Evolutionary conservation across 1,139 yeast species (phyloP).

Genomic region (Yamadazyma triangularis): DNA sequence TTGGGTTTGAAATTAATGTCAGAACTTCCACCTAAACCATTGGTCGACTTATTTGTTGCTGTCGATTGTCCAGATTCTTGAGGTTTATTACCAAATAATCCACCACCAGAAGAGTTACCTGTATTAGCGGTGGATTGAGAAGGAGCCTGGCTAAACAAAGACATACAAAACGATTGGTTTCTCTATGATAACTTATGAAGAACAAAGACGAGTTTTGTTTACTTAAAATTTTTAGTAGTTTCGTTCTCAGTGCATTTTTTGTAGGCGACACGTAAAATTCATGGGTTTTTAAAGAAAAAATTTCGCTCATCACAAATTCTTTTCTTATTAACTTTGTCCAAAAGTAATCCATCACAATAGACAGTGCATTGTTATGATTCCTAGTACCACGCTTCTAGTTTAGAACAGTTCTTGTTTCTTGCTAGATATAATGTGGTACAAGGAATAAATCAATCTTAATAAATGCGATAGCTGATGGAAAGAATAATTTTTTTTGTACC

Average conservation of each 20-base stretch:
- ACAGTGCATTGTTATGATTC: constrained; percentile 42
- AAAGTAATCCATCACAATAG: constrained; percentile 49
- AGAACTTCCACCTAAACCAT: no score
- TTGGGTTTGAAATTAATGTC: constrained; percentile 1
- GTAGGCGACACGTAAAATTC: no score
- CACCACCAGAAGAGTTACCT: neutral
- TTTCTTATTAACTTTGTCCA: constrained; percentile 44
- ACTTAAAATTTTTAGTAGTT: no score
- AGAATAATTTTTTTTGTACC: constrained; percentile 36
- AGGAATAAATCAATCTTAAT: constrained; percentile 19
- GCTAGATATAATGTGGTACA: constrained; percentile 10
- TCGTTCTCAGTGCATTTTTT: no score
- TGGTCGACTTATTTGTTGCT: neutral
- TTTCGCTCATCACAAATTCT: constrained; percentile 5
- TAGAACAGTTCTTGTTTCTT: constrained; percentile 21
- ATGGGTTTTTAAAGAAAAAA: constrained; percentile 3
- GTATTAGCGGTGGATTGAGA: neutral
- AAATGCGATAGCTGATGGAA: constrained; percentile 48
- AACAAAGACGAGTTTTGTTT: no score
- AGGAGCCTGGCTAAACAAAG: neutral
- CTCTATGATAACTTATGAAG: no score
- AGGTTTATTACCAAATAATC: neutral
- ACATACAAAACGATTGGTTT: no score
- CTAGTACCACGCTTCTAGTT: neutral
- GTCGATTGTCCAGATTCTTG: neutral